These are phyloP conservation scores for Globisporangium emineosum DNA, from an alignment of 352 stramenopile species.

Conservation along the genomic window DNA sequence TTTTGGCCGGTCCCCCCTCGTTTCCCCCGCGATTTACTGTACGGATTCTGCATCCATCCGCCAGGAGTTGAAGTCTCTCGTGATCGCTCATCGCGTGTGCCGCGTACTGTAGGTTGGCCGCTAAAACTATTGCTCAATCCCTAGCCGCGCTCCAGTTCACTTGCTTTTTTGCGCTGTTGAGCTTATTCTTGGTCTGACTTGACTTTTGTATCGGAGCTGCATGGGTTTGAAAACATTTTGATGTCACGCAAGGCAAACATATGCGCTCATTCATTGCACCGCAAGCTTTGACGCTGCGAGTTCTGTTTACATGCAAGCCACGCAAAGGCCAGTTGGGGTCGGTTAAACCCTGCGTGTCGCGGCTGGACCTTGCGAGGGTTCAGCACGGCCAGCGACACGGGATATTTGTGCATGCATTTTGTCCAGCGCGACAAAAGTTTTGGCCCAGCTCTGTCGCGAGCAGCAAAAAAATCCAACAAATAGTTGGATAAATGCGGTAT, in stretches of 20 bases:
- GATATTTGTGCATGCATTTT: neutral
- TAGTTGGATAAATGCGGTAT: too few relatives aligned
- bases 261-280: neutral
- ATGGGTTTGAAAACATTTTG: neutral
- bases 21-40: neutral
- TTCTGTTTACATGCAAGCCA: neutral
- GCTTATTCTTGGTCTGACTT: too few relatives aligned
- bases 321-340: neutral
- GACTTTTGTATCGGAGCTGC: too few relatives aligned
- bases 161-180: too few relatives aligned
- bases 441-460: neutral
- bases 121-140: neutral
- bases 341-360: neutral
- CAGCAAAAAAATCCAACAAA: neutral
- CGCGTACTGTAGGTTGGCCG: neutral
- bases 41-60: too few relatives aligned
- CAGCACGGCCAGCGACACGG: neutral
- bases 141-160: neutral
- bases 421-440: neutral
- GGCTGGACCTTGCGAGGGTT: neutral
- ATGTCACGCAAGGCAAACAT: neutral
- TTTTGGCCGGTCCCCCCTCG: neutral
- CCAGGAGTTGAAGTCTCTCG: conserved; percentile 7
- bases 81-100: conserved; percentile 1
- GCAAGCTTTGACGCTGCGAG: neutral